Conservation (phyloP, 148 eudicot genomes). For the Vaccinium macrocarpon region DNA sequence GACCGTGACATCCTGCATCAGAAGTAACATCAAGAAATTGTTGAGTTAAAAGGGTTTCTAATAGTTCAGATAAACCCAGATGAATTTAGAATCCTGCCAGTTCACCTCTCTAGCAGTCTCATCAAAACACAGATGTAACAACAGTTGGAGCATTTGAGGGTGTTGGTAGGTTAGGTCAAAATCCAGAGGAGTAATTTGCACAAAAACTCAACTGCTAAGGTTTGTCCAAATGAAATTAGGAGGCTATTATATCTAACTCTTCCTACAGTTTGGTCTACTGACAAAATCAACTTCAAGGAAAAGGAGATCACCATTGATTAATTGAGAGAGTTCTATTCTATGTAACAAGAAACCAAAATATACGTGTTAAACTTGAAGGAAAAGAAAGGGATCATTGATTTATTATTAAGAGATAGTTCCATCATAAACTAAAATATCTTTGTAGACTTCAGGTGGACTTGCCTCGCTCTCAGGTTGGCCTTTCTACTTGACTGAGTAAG, state of each 20-base stretch:
- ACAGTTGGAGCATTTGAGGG: neutral
- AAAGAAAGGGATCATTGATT: neutral
- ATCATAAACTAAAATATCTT: neutral
- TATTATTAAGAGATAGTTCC: neutral
- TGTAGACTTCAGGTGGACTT: neutral
- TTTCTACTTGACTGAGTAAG: too few species aligned
- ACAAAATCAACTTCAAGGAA: conserved; percentile 1
- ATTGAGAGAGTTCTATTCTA: neutral
- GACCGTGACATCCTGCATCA: conserved; percentile 86
- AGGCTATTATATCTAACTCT: neutral
- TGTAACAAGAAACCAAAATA: neutral
- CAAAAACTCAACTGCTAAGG: neutral
- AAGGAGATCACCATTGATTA: neutral
- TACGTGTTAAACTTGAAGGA: neutral
- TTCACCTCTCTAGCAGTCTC: neutral
- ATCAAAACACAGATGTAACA: neutral
- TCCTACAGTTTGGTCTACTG: neutral
- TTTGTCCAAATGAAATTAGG: neutral
- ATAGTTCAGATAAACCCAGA: neutral
- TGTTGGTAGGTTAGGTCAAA: neutral
- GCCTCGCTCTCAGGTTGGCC: too few species aligned
- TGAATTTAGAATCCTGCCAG: neutral
- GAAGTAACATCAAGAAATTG: conserved; percentile 20
- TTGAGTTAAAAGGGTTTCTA: neutral
- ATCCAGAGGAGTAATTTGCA: neutral